Evolutionary conservation across 2,329 filamentous ascomycete genomes (phyloP).

Genomic region (Aureobasidium sp.): DNA sequence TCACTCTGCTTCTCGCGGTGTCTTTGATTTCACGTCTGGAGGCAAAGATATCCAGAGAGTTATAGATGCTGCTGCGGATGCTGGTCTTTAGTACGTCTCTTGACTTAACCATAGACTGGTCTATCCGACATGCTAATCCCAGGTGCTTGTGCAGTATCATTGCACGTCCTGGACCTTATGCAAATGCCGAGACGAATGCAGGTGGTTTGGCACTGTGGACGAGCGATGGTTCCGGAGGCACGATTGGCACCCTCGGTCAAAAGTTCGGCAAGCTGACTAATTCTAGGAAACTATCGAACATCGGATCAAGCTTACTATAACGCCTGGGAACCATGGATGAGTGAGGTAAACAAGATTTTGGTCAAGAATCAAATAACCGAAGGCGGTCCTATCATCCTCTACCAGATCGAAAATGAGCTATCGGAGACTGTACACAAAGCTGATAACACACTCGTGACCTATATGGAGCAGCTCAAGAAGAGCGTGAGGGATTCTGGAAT

Average conservation of each 20-base stretch:
- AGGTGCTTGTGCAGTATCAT: not conserved
- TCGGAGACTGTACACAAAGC: slow-evolving; percentile 29
- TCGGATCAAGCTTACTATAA: slow-evolving; percentile 36
- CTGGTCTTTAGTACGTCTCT: slow-evolving; percentile 27
- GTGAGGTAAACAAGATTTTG: slow-evolving; percentile 40
- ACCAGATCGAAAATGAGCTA: slow-evolving; percentile 52
- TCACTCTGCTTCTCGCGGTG: slow-evolving; percentile 17
- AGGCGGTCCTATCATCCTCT: slow-evolving; percentile 46
- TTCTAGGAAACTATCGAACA: slow-evolving; percentile 34
- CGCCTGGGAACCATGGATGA: slow-evolving; percentile 44
- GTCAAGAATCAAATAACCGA: slow-evolving; percentile 47
- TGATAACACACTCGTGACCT: slow-evolving; percentile 34
- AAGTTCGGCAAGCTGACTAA: not conserved
- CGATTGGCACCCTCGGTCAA: not conserved
- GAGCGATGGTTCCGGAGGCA: slow-evolving; percentile 49
- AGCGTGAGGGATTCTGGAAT: slow-evolving; percentile 48
- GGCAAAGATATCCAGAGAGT: slow-evolving; percentile 45
- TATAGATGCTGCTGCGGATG: slow-evolving; percentile 44
- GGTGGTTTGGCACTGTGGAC: slow-evolving; percentile 56
- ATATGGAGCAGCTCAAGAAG: slow-evolving; percentile 50
- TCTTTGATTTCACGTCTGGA: slow-evolving; percentile 41
- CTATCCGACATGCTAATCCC: not conserved
- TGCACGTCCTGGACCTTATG: slow-evolving; percentile 48
- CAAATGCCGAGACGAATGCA: slow-evolving; percentile 53
- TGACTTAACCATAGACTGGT: not conserved